Evolutionary conservation across 306 rosid genomes (phyloP), one percentile per base, ranked within the genome.

Genomic region (Cucurbita maxima): DNA sequence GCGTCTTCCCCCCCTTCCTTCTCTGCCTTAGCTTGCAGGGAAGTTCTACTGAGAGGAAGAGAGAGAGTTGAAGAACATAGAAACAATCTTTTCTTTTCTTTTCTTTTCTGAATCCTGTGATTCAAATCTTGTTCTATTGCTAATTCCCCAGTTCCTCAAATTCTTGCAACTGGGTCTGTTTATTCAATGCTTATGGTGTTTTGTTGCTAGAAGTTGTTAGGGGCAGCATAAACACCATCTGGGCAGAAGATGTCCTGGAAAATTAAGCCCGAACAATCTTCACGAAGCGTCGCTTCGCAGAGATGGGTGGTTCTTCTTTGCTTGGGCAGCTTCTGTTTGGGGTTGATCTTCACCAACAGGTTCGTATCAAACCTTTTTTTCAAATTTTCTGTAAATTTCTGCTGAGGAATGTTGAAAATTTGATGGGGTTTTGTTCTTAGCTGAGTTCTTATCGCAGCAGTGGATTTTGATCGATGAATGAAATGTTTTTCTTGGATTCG

Each of bases 321-420:
- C 77, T 13, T 74, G 12, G 48, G 58, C 34, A 74, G 77, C 71
- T 74, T 74, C 77, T 74, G 77, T 74, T 18, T 74, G 5, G 77
- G 77, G 55, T 45, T 61, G 77, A 10, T 74, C 59, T 74, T 59
- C 71, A 74, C 77, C 0, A 74, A 74, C 77, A 74, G 77, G 77
- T 74, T 74, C 58, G 1, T 10, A 6, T 52, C 7, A 1, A 12
- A 5, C 30, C 6, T 10, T 52, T 14, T 8, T 15, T 7, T 25
- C 47, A 45, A 50, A 16, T 50, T n/a, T 30, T 67, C 55, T 67
- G 19, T 67, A 3, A 12, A 67, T 67, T 9, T 43, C 22, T 0
- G 36, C 16, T 6, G 40, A 44, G 10, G 7, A 45, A 20, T 14
- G 14, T 69, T 22, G 13, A 30, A 22, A 30, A 30, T 22, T 54